phyloP scores from a whole-genome alignment of 805 yeast species.

The Saccharomycopsis selenospora region DNA sequence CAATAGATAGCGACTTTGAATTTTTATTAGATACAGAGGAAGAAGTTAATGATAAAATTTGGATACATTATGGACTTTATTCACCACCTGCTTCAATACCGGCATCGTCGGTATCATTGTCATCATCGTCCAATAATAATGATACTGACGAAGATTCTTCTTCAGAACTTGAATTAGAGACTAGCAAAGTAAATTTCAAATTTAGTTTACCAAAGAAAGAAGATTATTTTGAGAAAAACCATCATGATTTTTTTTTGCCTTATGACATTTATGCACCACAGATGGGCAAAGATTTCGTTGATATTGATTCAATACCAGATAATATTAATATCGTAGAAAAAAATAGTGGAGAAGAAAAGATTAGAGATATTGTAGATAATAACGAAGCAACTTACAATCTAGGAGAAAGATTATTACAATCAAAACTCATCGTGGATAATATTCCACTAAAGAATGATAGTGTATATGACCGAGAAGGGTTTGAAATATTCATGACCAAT shows the following conservation, averaged over 20 bases:
- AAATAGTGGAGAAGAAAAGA: background rate
- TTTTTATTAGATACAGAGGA: background rate
- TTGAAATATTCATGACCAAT: conserved; percentile 32
- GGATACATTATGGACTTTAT: background rate
- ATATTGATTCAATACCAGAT: background rate
- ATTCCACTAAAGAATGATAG: background rate
- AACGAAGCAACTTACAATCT: background rate
- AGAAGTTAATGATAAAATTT: background rate
- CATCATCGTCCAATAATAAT: too few species aligned
- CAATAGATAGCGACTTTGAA: background rate
- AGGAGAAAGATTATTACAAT: too few species aligned
- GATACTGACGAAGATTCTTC: background rate
- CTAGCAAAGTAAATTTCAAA: background rate
- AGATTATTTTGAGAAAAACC: background rate
- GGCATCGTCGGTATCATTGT: too few species aligned
- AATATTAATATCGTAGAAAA: background rate
- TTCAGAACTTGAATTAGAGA: too few species aligned
- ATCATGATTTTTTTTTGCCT: background rate
- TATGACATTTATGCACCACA: background rate
- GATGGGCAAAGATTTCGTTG: background rate
- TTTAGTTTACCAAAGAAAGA: background rate
- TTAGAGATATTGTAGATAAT: background rate
- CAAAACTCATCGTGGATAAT: background rate
- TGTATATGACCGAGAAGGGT: conserved; percentile 21
- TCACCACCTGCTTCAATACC: background rate